Percentiles rank a stretch among this genome's conserved stretches.
Conservation (phyloP, 176 grass and related monocot species). For the Saccharum spontaneum region DNA sequence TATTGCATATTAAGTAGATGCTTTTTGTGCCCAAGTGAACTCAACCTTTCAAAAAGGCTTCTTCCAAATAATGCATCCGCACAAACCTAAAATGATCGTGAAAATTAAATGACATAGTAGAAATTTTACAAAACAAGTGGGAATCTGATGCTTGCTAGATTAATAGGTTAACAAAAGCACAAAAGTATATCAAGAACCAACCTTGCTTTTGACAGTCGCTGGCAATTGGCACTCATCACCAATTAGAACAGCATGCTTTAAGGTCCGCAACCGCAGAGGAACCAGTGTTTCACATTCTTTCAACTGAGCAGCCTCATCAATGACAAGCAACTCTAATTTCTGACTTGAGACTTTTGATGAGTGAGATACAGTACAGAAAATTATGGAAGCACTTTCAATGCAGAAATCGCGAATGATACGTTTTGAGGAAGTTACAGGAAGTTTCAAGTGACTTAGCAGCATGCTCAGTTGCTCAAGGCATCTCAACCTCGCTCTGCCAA, state of each 20-base stretch:
- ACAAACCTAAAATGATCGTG: slow-evolving; percentile 41
- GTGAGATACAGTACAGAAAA: slow-evolving; percentile 72
- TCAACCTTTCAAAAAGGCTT: slow-evolving; percentile 74
- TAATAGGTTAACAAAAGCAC: neutral
- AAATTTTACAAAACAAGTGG: slow-evolving; percentile 2
- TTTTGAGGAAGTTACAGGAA: slow-evolving; percentile 48
- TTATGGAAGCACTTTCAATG: slow-evolving; percentile 43
- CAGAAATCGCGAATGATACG: slow-evolving; percentile 30
- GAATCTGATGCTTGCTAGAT: neutral
- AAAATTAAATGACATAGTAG: neutral
- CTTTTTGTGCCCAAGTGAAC: slow-evolving; percentile 67
- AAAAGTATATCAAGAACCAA: slow-evolving; percentile 18
- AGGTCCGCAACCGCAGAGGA: slow-evolving; percentile 46
- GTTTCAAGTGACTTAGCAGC: slow-evolving; percentile 41
- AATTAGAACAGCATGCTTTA: slow-evolving; percentile 70
- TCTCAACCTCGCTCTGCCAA: slow-evolving; percentile 41
- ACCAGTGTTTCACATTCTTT: slow-evolving; percentile 85
- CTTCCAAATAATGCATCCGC: slow-evolving; percentile 60
- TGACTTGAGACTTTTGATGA: slow-evolving; percentile 50
- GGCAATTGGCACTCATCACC: slow-evolving; percentile 79
- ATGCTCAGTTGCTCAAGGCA: slow-evolving; percentile 46
- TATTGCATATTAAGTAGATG: slow-evolving; percentile 76
- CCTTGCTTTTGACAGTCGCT: slow-evolving; percentile 74
- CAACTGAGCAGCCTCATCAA: slow-evolving; percentile 84
- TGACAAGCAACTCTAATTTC: slow-evolving; percentile 52